These are phyloP conservation scores for Lophiostoma macrostomum DNA, from an alignment of 495 filamentous ascomycete genomes.

Conservation along the genomic window DNA sequence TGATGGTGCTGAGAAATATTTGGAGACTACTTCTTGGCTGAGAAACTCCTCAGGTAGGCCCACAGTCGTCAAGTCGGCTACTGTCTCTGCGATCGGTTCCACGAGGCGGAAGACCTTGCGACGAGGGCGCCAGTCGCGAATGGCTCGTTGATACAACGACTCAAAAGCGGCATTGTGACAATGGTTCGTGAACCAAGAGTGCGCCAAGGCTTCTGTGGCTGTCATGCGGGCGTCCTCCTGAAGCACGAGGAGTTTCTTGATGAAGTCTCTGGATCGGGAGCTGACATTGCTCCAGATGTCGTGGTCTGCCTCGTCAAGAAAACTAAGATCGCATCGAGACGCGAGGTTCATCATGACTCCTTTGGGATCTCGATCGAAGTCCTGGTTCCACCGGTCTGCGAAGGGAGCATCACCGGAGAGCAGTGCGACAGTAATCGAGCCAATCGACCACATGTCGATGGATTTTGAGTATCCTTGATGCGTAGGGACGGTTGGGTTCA, in stretches of 20 bases:
- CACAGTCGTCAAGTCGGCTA: not conserved
- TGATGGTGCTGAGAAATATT: slow-evolving; percentile 1
- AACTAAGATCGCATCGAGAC: slow-evolving; percentile 36
- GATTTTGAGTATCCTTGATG: slow-evolving; percentile 57
- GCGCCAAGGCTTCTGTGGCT: slow-evolving; percentile 53
- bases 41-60: not conserved
- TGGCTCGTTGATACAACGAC: slow-evolving; percentile 47
- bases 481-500: slow-evolving; percentile 28
- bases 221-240: slow-evolving; percentile 53
- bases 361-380: slow-evolving; percentile 19
- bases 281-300: slow-evolving; percentile 43
- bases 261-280: slow-evolving; percentile 50
- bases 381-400: slow-evolving; percentile 28
- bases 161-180: slow-evolving; percentile 44
- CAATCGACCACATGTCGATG: slow-evolving; percentile 64
- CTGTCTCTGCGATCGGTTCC: slow-evolving; percentile 22
- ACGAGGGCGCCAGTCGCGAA: slow-evolving; percentile 48
- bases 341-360: slow-evolving; percentile 31
- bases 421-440: slow-evolving; percentile 50
- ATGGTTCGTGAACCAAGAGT: slow-evolving; percentile 59
- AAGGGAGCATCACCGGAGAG: slow-evolving; percentile 51
- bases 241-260: slow-evolving; percentile 51
- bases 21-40: slow-evolving; percentile 13
- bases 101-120: slow-evolving; percentile 29
- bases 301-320: slow-evolving; percentile 39